Percentiles rank a stretch among this genome's conserved stretches.
Evolutionary conservation across 2,329 filamentous ascomycete species (phyloP).

Genomic region (Fusarium incarnatum): DNA sequence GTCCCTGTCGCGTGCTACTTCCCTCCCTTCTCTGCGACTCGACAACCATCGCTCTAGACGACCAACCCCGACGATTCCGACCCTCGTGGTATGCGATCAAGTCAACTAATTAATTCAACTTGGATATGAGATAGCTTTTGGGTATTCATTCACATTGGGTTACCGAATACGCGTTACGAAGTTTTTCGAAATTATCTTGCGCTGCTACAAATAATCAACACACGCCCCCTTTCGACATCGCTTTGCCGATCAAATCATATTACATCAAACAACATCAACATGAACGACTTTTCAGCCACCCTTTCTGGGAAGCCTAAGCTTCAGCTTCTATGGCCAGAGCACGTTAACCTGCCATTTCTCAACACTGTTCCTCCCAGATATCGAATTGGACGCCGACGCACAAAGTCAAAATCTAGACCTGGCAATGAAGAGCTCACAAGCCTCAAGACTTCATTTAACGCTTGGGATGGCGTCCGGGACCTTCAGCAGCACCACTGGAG

Average conservation of each 20-base stretch:
- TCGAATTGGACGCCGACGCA: conserved; percentile 53
- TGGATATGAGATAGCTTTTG: conserved; percentile 54
- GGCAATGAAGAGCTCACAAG: conserved; percentile 73
- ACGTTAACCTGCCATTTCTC: conserved; percentile 57
- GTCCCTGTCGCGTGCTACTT: conserved; percentile 43
- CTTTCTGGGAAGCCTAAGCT: conserved; percentile 56
- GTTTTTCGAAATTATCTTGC: conserved; percentile 25
- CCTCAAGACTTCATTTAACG: conserved; percentile 85
- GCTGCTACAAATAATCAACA: conserved; percentile 20
- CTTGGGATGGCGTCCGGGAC: conserved; percentile 79
- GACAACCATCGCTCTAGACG: conserved; percentile 39
- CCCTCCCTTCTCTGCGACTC: conserved; percentile 42
- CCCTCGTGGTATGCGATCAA: conserved; percentile 35
- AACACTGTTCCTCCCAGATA: conserved; percentile 58
- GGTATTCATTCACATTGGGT: conserved; percentile 50
- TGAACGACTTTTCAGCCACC: conserved; percentile 55
- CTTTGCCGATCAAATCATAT: conserved; percentile 14
- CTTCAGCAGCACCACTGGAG: conserved; percentile 84
- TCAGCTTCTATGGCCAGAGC: conserved; percentile 55
- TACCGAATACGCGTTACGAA: conserved; percentile 37
- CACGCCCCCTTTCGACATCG: conserved; percentile 15
- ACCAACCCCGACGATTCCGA: conserved; percentile 36
- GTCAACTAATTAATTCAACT: conserved; percentile 41
- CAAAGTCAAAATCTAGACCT: conserved; percentile 55
- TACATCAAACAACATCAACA: conserved; percentile 41